These are phyloP conservation scores for Geotrichum klebahnii DNA, from an alignment of 1,139 yeast genomes.

Conservation along the genomic window DNA sequence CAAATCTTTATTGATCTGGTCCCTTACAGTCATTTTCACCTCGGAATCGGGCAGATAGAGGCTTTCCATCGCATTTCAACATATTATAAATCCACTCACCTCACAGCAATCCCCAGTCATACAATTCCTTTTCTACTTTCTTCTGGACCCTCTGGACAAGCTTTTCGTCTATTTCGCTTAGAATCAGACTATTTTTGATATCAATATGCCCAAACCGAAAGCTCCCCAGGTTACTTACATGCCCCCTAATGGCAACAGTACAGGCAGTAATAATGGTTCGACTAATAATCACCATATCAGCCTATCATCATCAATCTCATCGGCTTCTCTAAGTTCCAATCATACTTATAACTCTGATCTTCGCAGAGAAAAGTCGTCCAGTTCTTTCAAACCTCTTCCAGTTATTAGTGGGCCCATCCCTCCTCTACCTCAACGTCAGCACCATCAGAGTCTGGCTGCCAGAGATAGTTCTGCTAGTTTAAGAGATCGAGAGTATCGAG, in stretches of 20 bases:
- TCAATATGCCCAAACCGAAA: neutral
- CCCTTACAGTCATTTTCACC: no score
- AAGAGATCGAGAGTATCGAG: constrained; percentile 4
- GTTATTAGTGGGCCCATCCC: constrained; percentile 20
- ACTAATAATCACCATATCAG: neutral
- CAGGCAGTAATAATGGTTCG: neutral
- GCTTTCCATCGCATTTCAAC: no score
- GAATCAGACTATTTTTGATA: neutral
- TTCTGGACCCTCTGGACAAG: neutral
- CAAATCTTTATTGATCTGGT: no score
- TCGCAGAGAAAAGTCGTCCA: constrained; percentile 15
- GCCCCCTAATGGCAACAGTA: neutral
- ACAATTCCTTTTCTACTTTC: neutral
- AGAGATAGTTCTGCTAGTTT: constrained; percentile 11
- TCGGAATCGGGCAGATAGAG: no score
- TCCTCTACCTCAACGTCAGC: constrained; percentile 14
- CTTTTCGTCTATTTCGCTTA: neutral
- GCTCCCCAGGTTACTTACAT: neutral
- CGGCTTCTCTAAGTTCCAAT: neutral
- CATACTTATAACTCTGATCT: constrained; percentile 9
- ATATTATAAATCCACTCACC: no score
- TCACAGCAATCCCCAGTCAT: neutral
- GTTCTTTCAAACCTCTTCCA: constrained; percentile 15
- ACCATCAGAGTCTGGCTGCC: neutral
- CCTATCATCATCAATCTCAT: neutral